Evolutionary conservation across 306 rosid species (phyloP), one percentile per base, ranked within the genome.

Genomic region (Fragaria iinumae): DNA sequence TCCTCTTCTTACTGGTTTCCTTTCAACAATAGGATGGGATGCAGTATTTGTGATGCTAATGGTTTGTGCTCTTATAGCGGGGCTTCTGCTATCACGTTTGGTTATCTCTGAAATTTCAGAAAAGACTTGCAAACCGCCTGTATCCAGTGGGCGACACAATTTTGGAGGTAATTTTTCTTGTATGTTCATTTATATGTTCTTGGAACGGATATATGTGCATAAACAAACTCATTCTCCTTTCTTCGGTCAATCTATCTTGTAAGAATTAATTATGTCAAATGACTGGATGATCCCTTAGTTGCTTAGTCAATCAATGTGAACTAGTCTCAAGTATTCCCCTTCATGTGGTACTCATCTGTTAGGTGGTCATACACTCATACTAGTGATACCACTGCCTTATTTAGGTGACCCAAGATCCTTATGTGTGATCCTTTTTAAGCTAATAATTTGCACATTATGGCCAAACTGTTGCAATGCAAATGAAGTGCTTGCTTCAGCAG

Each of bases 1-100:
- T 36, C 97, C 97, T 79, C 90, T 93, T 84, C 89, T 93, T 77
- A 90, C 97, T 3, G 94, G 94, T 6, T 93, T 90, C 69, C 76
- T 90, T 67, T 90, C 96, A 67, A 86, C 86, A 32, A 82, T 62
- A 82, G 94, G 94, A 17, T 90, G 97, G 94, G 73, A 88, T 86
- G 79, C 72, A 12, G 97, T 93, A 69, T 90, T 93, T 63, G 8
- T 59, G 17, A 93, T 93, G 97, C 82, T 93, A 14, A 76, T 57
- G 65, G 1, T 82, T 12, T 86, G 97, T n/a, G 97, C 96, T 79
- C 87, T 93, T 71, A 65, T 86, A 80, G 89, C 94, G 8, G 91
- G 88, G 49, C 90, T 93, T 73, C 90, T 93, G 63, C 75, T 93
- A 68, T 67, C 96, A 1, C 94, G 84, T 53, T 69, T 89, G 82